Evolutionary conservation across 2,329 filamentous ascomycete genomes (phyloP).

Genomic region (Sporothrix sp.): DNA sequence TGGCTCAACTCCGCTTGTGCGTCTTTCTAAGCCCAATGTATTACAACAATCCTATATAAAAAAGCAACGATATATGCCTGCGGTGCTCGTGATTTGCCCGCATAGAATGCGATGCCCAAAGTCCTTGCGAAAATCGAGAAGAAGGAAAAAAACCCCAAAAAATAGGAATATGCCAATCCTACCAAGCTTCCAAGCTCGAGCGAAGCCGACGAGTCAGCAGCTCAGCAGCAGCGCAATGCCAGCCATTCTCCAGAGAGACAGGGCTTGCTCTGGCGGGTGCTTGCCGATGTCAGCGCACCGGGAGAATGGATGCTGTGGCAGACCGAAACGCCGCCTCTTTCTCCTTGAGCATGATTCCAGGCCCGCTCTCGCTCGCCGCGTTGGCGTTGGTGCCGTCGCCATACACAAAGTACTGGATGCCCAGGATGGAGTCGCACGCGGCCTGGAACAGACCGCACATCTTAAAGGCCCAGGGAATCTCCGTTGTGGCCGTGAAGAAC

Average conservation of each 20-base stretch:
- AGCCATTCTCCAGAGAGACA: too few species aligned
- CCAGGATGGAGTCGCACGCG: slow-evolving; percentile 62
- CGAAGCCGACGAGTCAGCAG: too few species aligned
- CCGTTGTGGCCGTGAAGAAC: slow-evolving; percentile 63
- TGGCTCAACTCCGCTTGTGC: too few species aligned
- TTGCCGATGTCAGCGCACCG: neutral
- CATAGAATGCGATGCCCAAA: neutral
- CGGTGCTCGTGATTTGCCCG: too few species aligned
- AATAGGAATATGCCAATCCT: neutral
- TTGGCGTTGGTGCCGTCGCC: slow-evolving; percentile 35
- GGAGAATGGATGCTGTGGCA: slow-evolving; percentile 7
- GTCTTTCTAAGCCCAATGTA: neutral
- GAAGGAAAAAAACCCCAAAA: neutral
- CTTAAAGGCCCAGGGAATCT: slow-evolving; percentile 72
- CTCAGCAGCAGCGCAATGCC: too few species aligned
- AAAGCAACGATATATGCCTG: too few species aligned
- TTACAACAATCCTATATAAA: neutral
- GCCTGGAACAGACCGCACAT: slow-evolving; percentile 75
- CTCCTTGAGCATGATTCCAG: slow-evolving; percentile 13
- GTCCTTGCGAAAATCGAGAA: neutral
- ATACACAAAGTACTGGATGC: slow-evolving; percentile 64
- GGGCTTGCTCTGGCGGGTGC: too few species aligned
- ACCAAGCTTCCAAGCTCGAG: too few species aligned
- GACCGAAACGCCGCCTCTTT: slow-evolving; percentile 12
- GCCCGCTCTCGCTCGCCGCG: neutral